Evolutionary conservation across 306 rosid genomes (phyloP), one percentile per base, ranked within the genome.

Genomic region (Trifolium fragiferum): DNA sequence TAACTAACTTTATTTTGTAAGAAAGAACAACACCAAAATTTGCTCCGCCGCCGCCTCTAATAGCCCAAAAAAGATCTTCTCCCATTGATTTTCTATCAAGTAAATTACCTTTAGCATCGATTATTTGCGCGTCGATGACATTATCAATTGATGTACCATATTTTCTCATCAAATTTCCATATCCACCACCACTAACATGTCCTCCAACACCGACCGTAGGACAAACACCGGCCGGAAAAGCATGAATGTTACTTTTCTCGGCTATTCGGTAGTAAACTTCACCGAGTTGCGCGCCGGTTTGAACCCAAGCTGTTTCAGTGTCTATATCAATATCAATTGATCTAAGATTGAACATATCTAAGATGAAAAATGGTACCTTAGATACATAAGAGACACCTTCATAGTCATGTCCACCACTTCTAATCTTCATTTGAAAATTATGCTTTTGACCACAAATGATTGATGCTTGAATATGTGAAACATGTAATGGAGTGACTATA

Each of bases 351-450:
- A 88, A 88, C 92, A 88, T 85, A 81, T 83, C 89, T 5, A 88
- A 78, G 38, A 85, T 25, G 54, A 85, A 81, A 78, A 88, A 88
- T 21, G 92, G 88, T 2, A 33, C 76, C 1, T 80, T 50, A 0
- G 89, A 74, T 0, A 74, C 73, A 19, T 88, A 88, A 10, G 92
- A 88, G 6, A 64, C 77, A 2, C 92, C 92, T 64, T 85, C 89
- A 18, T 88, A 88, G 59, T 88, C 89, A 38, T 85, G 92, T 15
- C 92, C 92, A 0, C 92, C 92, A 6, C 92, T 85, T 3, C 89
- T 79, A 11, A 83, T 83, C 70, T 81, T 88, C 86, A 88, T 82
- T 25, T 69, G 78, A n/a, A 85, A 37, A 25, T 69, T 65, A 68
- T 82, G 81, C 20, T 70, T 75, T 51, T 82, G 72, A 15, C 75